Conservation (phyloP, 768 basidiomycete genomes). For the Pisolithus microcarpus region DNA sequence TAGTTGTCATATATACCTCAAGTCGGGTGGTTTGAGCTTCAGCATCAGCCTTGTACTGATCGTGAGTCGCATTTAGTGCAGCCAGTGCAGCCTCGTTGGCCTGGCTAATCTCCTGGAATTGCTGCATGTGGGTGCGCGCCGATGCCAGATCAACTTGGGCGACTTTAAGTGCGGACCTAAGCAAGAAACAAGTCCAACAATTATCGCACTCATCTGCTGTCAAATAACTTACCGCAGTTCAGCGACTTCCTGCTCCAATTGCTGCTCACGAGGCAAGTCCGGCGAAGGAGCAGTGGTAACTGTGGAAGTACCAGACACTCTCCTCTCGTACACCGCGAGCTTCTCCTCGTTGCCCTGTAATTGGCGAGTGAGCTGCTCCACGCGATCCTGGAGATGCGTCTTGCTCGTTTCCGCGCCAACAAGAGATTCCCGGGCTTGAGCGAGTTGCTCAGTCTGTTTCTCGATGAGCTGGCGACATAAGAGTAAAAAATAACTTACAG, state of each 20-base stretch:
- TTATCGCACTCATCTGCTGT: background rate
- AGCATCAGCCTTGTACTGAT: conserved; percentile 70
- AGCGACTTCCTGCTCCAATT: conserved; percentile 77
- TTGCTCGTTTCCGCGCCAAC: conserved; percentile 72
- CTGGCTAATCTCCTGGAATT: conserved; percentile 81
- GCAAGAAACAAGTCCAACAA: background rate
- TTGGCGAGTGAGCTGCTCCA: conserved; percentile 40
- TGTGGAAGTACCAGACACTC: conserved; percentile 31
- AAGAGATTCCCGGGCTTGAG: conserved; percentile 63
- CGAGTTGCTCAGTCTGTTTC: conserved; percentile 51
- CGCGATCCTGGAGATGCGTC: conserved; percentile 67
- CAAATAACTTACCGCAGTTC: conserved; percentile 58
- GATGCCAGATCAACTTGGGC: conserved; percentile 69
- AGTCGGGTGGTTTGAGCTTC: conserved; percentile 61
- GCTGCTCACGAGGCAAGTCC: conserved; percentile 61
- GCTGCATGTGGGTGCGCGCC: conserved; percentile 66
- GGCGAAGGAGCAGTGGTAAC: conserved; percentile 32
- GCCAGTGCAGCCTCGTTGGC: conserved; percentile 74
- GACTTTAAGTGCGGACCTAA: conserved; percentile 67
- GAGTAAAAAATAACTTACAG: conserved; percentile 37
- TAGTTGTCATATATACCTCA: conserved; percentile 41
- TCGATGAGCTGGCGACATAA: conserved; percentile 6
- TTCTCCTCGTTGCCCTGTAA: conserved; percentile 78
- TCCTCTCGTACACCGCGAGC: conserved; percentile 77
- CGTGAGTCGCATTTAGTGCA: conserved; percentile 62